A percentile compares a stretch with the other conserved stretches of the same genome.
Conservation (phyloP, 768 basidiomycete genomes). For the Panaeolus papilionaceus region DNA sequence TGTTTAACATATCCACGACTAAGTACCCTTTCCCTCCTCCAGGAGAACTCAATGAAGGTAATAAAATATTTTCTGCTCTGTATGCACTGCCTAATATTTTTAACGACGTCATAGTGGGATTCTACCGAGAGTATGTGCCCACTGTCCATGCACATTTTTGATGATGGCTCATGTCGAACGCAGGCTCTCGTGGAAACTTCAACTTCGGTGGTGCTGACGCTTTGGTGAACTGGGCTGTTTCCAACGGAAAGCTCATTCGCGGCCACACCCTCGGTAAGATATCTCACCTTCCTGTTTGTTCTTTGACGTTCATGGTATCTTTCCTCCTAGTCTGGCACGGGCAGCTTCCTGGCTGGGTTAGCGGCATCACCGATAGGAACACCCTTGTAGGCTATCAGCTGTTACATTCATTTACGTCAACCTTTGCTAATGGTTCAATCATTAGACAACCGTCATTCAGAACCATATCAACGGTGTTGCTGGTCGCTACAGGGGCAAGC, state of each 20-base stretch:
- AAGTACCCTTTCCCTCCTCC: background rate
- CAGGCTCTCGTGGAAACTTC: slow-evolving; percentile 34
- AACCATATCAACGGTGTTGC: slow-evolving; percentile 48
- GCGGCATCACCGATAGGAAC: slow-evolving; percentile 36
- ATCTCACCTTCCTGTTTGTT: background rate
- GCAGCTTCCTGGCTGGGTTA: slow-evolving; percentile 46
- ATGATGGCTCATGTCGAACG: background rate
- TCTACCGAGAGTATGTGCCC: slow-evolving; percentile 38
- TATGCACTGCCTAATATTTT: background rate
- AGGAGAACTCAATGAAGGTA: slow-evolving; percentile 49
- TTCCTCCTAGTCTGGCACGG: slow-evolving; percentile 36
- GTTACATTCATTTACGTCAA: background rate
- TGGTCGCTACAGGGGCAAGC: slow-evolving; percentile 49
- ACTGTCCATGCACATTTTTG: background rate
- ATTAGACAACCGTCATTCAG: slow-evolving; percentile 38
- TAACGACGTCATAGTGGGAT: slow-evolving; percentile 37
- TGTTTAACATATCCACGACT: background rate
- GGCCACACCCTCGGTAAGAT: slow-evolving; percentile 33
- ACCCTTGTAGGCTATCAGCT: slow-evolving; percentile 29
- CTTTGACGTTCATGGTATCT: background rate
- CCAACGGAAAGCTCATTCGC: slow-evolving; percentile 38
- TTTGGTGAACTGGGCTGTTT: slow-evolving; percentile 40
- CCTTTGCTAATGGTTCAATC: background rate
- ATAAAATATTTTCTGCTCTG: background rate
- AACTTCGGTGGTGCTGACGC: slow-evolving; percentile 37